Evolutionary conservation across 2,329 filamentous ascomycete species (phyloP), one percentile per base, ranked within the genome.

Genomic region (Colletotrichum horii): DNA sequence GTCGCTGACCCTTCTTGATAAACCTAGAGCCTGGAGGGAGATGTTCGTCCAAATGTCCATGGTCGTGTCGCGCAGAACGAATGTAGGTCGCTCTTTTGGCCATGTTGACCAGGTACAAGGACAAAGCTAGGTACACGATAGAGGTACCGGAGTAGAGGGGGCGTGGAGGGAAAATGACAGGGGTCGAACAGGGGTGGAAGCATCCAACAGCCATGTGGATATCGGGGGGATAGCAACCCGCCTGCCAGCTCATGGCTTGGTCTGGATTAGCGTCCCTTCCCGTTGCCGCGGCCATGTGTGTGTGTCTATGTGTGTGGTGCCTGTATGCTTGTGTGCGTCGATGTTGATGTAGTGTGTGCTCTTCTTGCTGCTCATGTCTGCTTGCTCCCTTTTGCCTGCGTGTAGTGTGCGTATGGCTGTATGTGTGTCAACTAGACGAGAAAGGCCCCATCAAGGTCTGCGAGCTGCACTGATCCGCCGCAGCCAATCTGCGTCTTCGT

Each of bases 291-390:
- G 58, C 67, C 68, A 71, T 74, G 71, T 74, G 75, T 76, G 74
- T 76, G 74, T 78, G 75, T 71, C 68, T 78, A 77, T 78, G 78
- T 80, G 73, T 75, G 74, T 77, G 73, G 67, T 75, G 77, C 77
- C 76, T 77, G 69, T 77, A 66, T 75, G 75, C 71, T 58, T 76
- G 67, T 65, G 69, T 74, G 72, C 68, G 72, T 78, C 68, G 48
- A 61, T 75, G 71, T 76, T 71, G 62, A 38, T 74, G 55, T 77
- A 52, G 58, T 55, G 58, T 71, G 52, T 22, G 30, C 28, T 61
- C 64, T 48, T 66, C 61, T 30, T 73, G 43, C 58, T 61, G 58
- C 24, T 43, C 52, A 26, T 19, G 43, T 65, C 38, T 48, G 60
- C 36, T 52, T 52, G 38, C 58, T 55, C 28, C 28, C 48, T 6